Percentiles rank a stretch among this genome's conserved stretches.
Conservation (phyloP, 148 eudicot species). For the Linanthus parryae region DNA sequence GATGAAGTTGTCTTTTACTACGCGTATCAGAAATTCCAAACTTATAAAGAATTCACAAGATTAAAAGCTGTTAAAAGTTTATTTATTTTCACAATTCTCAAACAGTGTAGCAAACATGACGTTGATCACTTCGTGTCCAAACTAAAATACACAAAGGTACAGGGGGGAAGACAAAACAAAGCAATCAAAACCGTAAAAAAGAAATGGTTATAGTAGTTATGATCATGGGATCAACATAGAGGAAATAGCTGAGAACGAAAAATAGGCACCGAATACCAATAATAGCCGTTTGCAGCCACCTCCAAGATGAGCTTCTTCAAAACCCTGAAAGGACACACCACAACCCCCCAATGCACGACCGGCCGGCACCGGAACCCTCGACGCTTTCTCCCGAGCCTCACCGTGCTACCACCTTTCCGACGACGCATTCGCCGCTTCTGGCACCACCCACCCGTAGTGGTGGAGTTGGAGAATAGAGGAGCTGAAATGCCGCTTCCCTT, state of each 20-base stretch:
- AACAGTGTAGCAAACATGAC: no score
- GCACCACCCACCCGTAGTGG: conserved; percentile 48
- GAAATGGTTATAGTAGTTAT: no score
- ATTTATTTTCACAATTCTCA: no score
- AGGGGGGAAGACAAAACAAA: no score
- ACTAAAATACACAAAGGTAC: no score
- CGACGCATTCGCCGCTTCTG: conserved; percentile 28
- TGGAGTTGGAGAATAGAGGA: conserved; percentile 29
- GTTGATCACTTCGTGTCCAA: no score
- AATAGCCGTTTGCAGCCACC: conserved; percentile 38
- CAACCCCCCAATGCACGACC: conserved; percentile 52
- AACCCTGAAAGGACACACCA: conserved; percentile 35
- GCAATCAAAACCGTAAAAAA: no score
- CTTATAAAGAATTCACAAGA: no score
- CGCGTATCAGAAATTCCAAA: no score
- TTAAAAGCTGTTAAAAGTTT: no score
- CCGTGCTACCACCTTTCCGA: conserved; percentile 24
- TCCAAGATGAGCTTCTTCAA: conserved; percentile 42
- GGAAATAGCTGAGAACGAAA: conserved; percentile 75
- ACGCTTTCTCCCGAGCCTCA: conserved; percentile 49
- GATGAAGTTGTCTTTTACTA: no score
- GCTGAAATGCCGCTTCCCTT: conserved; percentile 18
- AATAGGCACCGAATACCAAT: conserved; percentile 54
- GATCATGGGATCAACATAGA: conserved; percentile 52
- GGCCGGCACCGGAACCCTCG: conserved; percentile 50